A percentile compares a stretch with the other conserved stretches of the same genome.
phyloP scores from a whole-genome alignment of 805 yeast genomes.

The Saturnispora gosingensis region DNA sequence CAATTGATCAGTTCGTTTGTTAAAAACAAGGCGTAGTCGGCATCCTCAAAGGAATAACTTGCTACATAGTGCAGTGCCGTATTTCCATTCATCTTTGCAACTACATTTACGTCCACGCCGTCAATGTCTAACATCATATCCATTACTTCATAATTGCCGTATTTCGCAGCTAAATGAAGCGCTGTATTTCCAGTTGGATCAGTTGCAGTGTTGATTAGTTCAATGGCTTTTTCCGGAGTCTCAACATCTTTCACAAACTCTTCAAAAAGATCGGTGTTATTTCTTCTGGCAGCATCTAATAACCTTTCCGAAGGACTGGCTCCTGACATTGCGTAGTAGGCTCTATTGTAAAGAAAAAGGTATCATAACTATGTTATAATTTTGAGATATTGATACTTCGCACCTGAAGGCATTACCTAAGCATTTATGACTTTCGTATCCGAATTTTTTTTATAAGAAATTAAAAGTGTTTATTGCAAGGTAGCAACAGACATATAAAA shows the following conservation, averaged over 20 bases:
- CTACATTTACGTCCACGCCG: constrained; percentile 85
- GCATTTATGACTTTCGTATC: neutral
- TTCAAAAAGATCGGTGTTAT: constrained; percentile 68
- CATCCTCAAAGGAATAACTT: constrained; percentile 64
- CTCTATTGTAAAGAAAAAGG: neutral
- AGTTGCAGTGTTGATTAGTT: constrained; percentile 55
- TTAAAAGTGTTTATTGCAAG: too few relatives aligned
- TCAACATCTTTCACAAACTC: constrained; percentile 34
- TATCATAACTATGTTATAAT: neutral
- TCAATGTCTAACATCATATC: constrained; percentile 77
- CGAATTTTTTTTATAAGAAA: too few relatives aligned
- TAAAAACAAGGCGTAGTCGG: constrained; percentile 74
- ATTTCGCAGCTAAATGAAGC: constrained; percentile 69
- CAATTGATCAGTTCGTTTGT: constrained; percentile 81
- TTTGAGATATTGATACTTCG: neutral
- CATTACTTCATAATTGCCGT: constrained; percentile 80
- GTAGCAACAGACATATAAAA: too few relatives aligned
- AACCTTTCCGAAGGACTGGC: constrained; percentile 74
- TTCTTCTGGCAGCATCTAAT: constrained; percentile 79
- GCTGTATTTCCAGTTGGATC: constrained; percentile 77
- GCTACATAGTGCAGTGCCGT: constrained; percentile 89
- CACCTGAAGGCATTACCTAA: neutral
- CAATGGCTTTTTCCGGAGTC: constrained; percentile 32
- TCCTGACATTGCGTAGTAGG: constrained; percentile 2
- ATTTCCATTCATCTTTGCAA: constrained; percentile 60